These are phyloP conservation scores for Xylariaceae sp. DNA, from an alignment of 2,329 filamentous ascomycete genomes.

Conservation along the genomic window DNA sequence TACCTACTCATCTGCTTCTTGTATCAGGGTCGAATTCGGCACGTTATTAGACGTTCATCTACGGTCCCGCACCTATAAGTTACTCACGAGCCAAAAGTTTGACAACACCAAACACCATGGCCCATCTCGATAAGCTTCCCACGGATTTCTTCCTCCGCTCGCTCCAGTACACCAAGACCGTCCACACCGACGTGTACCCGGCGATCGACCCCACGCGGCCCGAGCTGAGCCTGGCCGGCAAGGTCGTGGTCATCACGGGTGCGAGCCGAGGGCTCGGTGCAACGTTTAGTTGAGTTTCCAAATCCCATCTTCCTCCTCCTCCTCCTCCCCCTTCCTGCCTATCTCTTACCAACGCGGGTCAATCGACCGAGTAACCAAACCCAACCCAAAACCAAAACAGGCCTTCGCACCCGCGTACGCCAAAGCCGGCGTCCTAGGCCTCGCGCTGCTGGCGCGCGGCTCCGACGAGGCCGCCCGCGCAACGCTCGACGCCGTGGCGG, in stretches of 20 bases:
- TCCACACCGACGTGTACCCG: conserved; percentile 30
- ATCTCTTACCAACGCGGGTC: no score
- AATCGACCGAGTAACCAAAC: neutral
- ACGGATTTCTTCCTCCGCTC: conserved; percentile 16
- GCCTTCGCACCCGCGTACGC: conserved; percentile 13
- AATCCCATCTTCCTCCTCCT: neutral
- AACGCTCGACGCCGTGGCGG: no score
- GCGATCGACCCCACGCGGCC: conserved; percentile 25
- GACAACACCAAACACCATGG: no score
- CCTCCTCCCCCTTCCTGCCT: no score
- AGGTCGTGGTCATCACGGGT: conserved; percentile 32
- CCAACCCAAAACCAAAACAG: no score
- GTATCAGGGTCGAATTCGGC: no score
- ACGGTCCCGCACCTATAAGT: no score
- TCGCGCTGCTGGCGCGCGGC: conserved; percentile 20
- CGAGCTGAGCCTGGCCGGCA: conserved; percentile 26
- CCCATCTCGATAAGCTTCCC: no score
- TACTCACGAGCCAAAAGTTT: no score
- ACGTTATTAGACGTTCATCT: no score
- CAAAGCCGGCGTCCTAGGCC: conserved; percentile 11
- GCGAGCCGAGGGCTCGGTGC: conserved; percentile 31
- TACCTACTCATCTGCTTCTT: no score
- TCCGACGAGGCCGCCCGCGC: no score
- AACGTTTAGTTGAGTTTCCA: conserved; percentile 2
- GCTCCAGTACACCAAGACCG: conserved; percentile 25